A percentile compares a stretch with the other conserved stretches of the same genome.
Conservation (phyloP, 164 flowering plant species). For the Umbilicus rupestris region DNA sequence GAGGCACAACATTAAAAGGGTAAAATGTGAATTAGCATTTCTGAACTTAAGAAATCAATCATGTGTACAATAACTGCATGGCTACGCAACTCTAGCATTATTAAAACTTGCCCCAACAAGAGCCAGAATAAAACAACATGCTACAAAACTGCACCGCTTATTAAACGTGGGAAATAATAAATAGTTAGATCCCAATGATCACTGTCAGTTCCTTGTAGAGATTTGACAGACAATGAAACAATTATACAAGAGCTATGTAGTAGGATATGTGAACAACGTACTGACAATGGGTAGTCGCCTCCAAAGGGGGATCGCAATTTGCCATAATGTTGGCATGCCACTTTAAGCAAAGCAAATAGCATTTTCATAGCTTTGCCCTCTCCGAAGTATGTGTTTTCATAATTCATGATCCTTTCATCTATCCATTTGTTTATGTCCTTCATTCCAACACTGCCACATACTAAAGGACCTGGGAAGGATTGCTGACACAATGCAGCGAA, state of each 20-base stretch:
- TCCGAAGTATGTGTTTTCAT: conserved; percentile 33
- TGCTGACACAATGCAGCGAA: conserved; percentile 58
- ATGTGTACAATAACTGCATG: background rate
- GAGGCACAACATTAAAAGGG: background rate
- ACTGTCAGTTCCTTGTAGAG: background rate
- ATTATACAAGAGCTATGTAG: background rate
- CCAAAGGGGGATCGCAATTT: conserved; percentile 95
- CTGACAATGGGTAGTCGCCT: conserved; percentile 46
- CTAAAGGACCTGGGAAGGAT: conserved; percentile 88
- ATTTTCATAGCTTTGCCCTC: conserved; percentile 48
- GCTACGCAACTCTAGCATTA: background rate
- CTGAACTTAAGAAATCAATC: background rate
- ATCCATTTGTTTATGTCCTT: conserved; percentile 87
- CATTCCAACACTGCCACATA: conserved; percentile 72
- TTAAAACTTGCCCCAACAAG: background rate
- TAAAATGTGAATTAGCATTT: background rate
- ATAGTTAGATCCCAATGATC: background rate
- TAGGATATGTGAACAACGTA: conserved; percentile 13
- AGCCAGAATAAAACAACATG: background rate
- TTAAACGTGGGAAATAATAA: background rate
- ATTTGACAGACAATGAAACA: background rate
- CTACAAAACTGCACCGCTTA: background rate
- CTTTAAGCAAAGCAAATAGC: conserved; percentile 81
- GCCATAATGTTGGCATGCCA: conserved; percentile 88
- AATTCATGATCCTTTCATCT: conserved; percentile 73